phyloP scores from a whole-genome alignment of 331 rosid species.

The Malus hybrid region DNA sequence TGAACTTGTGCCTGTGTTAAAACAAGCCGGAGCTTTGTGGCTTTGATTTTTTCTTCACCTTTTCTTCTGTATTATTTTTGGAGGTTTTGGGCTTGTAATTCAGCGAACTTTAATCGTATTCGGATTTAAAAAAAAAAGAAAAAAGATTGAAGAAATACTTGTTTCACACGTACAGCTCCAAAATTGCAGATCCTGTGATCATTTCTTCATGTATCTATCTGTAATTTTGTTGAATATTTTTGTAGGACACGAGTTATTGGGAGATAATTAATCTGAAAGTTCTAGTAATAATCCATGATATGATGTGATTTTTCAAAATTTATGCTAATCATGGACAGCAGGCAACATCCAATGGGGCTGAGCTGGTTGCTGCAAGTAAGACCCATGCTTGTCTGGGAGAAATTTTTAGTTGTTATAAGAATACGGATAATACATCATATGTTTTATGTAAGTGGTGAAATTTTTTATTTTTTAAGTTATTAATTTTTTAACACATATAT shows the following conservation, averaged over 20 bases:
- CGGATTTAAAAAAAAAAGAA: not conserved
- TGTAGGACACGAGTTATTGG: not conserved
- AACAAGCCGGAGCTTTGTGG: slow-evolving; percentile 94
- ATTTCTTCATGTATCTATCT: not conserved
- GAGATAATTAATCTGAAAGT: not conserved
- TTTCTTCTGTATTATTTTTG: not conserved
- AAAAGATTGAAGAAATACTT: not conserved
- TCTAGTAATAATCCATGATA: not conserved
- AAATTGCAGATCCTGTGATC: not conserved
- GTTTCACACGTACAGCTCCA: not conserved
- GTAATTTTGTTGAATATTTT: not conserved
- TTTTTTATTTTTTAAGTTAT: too few species aligned
- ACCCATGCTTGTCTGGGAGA: not conserved
- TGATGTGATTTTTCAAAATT: not conserved
- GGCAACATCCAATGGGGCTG: not conserved
- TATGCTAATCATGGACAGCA: not conserved
- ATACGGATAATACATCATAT: too few species aligned
- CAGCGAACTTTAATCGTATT: not conserved
- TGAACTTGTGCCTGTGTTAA: slow-evolving; percentile 74
- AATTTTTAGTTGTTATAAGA: too few species aligned
- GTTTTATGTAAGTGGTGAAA: too few species aligned
- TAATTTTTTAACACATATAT: too few species aligned
- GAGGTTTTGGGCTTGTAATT: not conserved
- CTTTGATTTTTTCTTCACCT: slow-evolving; percentile 31
- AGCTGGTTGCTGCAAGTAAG: not conserved